A percentile compares a stretch with the other conserved stretches of the same genome.
phyloP scores from a whole-genome alignment of 2,329 filamentous ascomycete genomes.

The Colletotrichum sp. region DNA sequence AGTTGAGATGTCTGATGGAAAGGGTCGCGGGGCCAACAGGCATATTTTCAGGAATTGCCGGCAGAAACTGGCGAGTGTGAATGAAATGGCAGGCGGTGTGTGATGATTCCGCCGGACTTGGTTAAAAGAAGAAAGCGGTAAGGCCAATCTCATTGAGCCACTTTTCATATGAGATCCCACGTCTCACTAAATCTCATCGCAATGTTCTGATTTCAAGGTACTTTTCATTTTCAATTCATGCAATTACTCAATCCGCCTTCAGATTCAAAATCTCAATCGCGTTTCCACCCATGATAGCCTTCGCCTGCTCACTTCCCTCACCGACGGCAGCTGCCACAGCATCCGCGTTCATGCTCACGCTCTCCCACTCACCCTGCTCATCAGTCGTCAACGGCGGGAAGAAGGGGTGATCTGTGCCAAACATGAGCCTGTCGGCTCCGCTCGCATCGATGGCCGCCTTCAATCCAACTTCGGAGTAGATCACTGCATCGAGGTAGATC shows the following conservation, averaged over 20 bases:
- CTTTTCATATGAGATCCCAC: not conserved
- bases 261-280: constrained; percentile 55
- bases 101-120: fast-evolving
- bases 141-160: not conserved
- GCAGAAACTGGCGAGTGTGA: not conserved
- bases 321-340: constrained; percentile 61
- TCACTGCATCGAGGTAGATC: constrained; percentile 86
- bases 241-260: not conserved
- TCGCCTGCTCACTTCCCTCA: constrained; percentile 47
- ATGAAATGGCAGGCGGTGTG: not conserved
- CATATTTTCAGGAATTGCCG: constrained; percentile 19
- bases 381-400: constrained; percentile 76
- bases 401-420: constrained; percentile 85
- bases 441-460: constrained; percentile 70
- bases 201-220: not conserved
- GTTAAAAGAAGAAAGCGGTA: not conserved
- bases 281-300: constrained; percentile 65
- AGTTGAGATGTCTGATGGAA: not conserved
- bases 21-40: not conserved
- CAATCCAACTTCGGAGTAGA: constrained; percentile 78
- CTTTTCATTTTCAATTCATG: not conserved
- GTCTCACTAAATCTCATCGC: not conserved
- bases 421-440: constrained; percentile 75
- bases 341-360: constrained; percentile 59
- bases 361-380: constrained; percentile 71